Base-by-base conservation (phyloP, 1,139 yeast genomes). In the Kazachstania sp. region DNA sequence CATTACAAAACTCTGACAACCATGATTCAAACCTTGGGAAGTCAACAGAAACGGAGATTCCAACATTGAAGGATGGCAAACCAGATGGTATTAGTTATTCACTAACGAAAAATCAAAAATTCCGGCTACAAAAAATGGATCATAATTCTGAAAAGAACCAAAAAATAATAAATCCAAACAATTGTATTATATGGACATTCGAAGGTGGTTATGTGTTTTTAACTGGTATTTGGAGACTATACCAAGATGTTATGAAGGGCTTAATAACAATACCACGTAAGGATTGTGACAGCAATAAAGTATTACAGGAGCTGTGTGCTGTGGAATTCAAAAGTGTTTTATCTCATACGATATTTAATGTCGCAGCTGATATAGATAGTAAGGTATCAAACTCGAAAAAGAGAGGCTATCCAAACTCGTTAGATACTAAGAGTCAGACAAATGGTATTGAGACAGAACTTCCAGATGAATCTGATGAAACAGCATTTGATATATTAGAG, bases 141-240 rank as follows among this genome's bases (percentile, higher is more conserved):
- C 53, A 58, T 42, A 49, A 50, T 40, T 44, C 51, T 41, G 53
- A 52, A 37, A 46, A 46, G 26, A 45, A 49, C 8, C 43, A 49
- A 35, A 52, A 47, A 23, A 50, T 55, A 26, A 58, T 61, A 42
- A 61, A 61, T 41, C 59, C 45, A 29, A 51, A 63, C 49, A 76
- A 78, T 54, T 78, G 88, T 79, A 77, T 88, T 50, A 81, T 87
- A 52, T 88, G 97, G 97, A 95, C 86, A 64, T 83, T 83, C 61
- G 79, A 77, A 58, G 82, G 94, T 0, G 96, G 96, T 0, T 83
- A 81, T 63, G 96, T 88, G 9, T 95, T 87, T 63, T 73, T 88
- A 49, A 88, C 97, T 0, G 96, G 96, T 0, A 73, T 88, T 47
- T 88, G 96, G 96, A 86, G 88, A 65, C 50, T 63, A 28, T 63